phyloP scores from a whole-genome alignment of 805 yeast species.

The Lachancea meyersii region DNA sequence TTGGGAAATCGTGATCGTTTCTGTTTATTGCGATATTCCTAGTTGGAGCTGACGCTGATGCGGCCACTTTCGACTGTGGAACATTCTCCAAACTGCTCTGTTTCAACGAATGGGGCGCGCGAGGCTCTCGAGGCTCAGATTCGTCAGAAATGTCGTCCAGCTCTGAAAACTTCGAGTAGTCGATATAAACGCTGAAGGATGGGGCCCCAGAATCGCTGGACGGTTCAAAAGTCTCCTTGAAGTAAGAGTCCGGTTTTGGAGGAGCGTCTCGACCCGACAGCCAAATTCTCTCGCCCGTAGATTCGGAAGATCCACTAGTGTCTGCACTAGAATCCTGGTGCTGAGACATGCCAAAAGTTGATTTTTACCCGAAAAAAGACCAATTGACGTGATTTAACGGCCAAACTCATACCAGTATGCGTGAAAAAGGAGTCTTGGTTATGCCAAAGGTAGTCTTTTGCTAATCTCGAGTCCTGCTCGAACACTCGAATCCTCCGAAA shows the following conservation, averaged over 20 bases:
- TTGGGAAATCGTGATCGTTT: background rate
- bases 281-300: constrained; percentile 1
- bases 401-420: background rate
- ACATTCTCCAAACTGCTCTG: background rate
- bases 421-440: too few species aligned
- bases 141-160: background rate
- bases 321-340: constrained; percentile 5
- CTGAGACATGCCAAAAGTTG: background rate
- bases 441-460: too few species aligned
- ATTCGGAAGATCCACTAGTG: constrained; percentile 8
- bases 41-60: background rate
- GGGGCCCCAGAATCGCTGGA: constrained; percentile 3
- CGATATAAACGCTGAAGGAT: constrained; percentile 7
- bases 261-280: constrained; percentile 1
- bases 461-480: too few species aligned
- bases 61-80: background rate
- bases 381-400: background rate
- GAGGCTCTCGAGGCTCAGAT: too few species aligned
- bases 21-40: constrained; percentile 1
- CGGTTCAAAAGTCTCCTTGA: constrained; percentile 7
- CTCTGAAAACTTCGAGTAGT: constrained; percentile 4
- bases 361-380: background rate
- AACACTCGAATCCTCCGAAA: too few species aligned
- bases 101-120: background rate
- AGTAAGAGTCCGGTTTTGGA: constrained; percentile 5